These are phyloP conservation scores for Buxus sempervirens DNA, from an alignment of 164 flowering plant genomes.

Conservation along the genomic window DNA sequence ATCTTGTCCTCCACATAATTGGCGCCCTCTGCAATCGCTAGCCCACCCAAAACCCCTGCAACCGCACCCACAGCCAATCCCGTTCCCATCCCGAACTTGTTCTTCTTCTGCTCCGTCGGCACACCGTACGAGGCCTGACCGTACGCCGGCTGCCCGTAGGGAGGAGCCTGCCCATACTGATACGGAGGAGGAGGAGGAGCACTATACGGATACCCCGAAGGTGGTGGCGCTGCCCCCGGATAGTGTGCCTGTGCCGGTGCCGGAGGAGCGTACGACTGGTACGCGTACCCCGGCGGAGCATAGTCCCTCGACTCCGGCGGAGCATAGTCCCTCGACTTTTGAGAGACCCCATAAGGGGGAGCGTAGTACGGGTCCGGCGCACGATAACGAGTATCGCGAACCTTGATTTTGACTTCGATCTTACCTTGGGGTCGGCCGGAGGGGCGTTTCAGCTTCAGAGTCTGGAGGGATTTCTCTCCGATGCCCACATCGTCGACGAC, in stretches of 20 bases:
- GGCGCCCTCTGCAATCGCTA: constrained; percentile 65
- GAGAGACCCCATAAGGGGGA: constrained; percentile 42
- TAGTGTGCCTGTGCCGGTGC: background rate
- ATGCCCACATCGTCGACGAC: constrained; percentile 52
- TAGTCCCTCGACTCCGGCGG: constrained; percentile 12
- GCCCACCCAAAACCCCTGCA: constrained; percentile 73
- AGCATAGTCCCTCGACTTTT: constrained; percentile 19
- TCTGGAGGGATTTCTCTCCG: constrained; percentile 21
- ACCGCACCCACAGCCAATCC: constrained; percentile 87
- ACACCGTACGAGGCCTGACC: constrained; percentile 22
- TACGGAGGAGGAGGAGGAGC: background rate
- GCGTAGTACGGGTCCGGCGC: constrained; percentile 40
- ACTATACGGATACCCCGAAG: constrained; percentile 13
- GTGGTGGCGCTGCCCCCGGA: constrained; percentile 1
- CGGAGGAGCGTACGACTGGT: background rate
- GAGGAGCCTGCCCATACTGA: constrained; percentile 11
- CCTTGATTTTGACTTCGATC: constrained; percentile 38
- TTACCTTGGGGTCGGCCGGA: constrained; percentile 89
- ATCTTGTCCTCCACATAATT: constrained; percentile 66
- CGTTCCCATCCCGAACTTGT: constrained; percentile 64
- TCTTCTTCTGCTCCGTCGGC: constrained; percentile 30
- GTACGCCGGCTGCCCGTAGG: constrained; percentile 21
- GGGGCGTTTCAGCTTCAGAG: constrained; percentile 61
- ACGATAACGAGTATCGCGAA: constrained; percentile 39
- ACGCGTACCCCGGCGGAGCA: background rate